Base-by-base conservation (phyloP, 1,284 basidiomycete species). In the Coriolopsis trogii region DNA sequence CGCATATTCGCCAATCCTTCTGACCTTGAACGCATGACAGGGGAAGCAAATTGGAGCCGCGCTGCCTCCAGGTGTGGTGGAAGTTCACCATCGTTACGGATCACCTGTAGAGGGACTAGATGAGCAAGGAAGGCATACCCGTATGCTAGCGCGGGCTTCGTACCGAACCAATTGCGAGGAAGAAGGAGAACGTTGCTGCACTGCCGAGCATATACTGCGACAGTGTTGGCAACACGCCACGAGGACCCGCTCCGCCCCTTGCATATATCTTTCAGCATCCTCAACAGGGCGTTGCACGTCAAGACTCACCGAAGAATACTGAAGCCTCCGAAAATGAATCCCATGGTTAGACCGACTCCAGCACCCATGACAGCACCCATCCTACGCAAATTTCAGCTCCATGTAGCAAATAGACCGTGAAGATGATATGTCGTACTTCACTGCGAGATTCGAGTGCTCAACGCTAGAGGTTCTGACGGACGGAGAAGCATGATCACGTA, bases 161-260 rank as follows among this genome's bases (percentile, higher is more conserved):
- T 67, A 91, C 90, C 21, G 90, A 91, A 59, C 90, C 90, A 59
- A 92, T 87, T 25, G 91, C 78, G 33, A 93, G 81, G 81, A 93
- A 93, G 74, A 92, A 92, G 15, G 82, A 82, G 67, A 93, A 92
- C 0, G 90, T 92, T 4, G 91, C 91, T 12, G 89, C 92, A 61
- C 91, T 93, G 66, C 87, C 88, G 26, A 95, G 80, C 94, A 97
- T 97, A 71, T 96, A 96, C 64, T 94, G 92, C 15, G 92, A 95
- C 36, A 97, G 82, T 1, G 94, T 95, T 3, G 91, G 88, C 34
- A 97, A 74, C 47, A 85, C 75, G 8, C 94, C 94, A 65, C 93
- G 82, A 41, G 92, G 93, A 18, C 94, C 94, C 12, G 91, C 87
- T 42, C 95, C 94, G 61, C 84, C 81, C 66, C 93, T 95, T 18